These are phyloP conservation scores for Populus deltoides DNA, from an alignment of 345 rosid species.

Conservation along the genomic window DNA sequence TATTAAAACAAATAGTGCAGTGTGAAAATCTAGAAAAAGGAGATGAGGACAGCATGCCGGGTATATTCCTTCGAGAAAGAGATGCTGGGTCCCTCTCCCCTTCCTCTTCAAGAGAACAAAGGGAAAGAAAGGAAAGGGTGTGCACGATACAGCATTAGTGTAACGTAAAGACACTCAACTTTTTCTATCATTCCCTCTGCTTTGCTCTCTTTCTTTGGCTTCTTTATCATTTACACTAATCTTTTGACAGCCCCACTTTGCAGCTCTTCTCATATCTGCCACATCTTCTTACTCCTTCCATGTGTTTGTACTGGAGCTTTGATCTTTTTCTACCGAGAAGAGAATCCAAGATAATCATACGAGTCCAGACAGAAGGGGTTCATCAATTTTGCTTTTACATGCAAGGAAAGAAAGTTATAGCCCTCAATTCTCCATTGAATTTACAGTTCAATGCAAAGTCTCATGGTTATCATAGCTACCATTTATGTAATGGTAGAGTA, in stretches of 20 bases:
- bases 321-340: slow-evolving; percentile 7
- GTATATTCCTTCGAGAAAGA: slow-evolving; percentile 67
- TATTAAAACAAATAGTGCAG: background rate
- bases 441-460: background rate
- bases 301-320: slow-evolving; percentile 13
- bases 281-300: slow-evolving; percentile 15
- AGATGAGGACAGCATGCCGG: slow-evolving; percentile 49
- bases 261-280: slow-evolving; percentile 21
- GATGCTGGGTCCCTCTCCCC: slow-evolving; percentile 27
- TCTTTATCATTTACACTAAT: background rate
- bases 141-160: slow-evolving; percentile 35
- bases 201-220: background rate
- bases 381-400: slow-evolving; percentile 20
- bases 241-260: slow-evolving; percentile 6
- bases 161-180: slow-evolving; percentile 34
- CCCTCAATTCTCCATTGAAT: background rate
- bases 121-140: slow-evolving; percentile 12
- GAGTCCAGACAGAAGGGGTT: slow-evolving; percentile 40
- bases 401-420: background rate
- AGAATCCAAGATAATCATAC: slow-evolving; percentile 43
- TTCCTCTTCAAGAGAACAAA: background rate
- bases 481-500: background rate
- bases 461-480: background rate
- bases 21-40: slow-evolving; percentile 50
- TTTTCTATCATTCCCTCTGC: slow-evolving; percentile 24